These are phyloP conservation scores for Salix suchowensis DNA, from an alignment of 345 rosid species.

Conservation along the genomic window DNA sequence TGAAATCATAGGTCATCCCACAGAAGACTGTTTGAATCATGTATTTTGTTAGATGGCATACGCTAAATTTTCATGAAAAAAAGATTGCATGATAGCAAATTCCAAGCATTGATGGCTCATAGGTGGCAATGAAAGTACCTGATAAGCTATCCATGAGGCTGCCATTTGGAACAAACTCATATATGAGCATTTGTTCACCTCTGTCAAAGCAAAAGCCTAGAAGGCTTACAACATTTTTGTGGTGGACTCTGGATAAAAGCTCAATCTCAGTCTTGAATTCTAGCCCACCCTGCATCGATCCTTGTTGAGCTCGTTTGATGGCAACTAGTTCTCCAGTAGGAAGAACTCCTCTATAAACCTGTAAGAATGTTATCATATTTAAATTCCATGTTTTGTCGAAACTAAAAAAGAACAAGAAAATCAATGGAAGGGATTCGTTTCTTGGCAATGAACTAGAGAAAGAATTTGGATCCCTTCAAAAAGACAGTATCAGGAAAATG, in stretches of 20 bases:
- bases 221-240: slow-evolving; percentile 26
- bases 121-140: slow-evolving; percentile 7
- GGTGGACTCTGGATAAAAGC: slow-evolving; percentile 30
- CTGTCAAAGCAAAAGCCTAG: slow-evolving; percentile 25
- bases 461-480: not conserved
- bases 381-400: not conserved
- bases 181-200: slow-evolving; percentile 29
- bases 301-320: slow-evolving; percentile 27
- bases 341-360: slow-evolving; percentile 31
- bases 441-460: not conserved
- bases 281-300: slow-evolving; percentile 23
- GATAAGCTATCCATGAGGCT: slow-evolving; percentile 22
- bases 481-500: not conserved
- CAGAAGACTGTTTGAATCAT: too few species aligned
- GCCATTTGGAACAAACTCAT: slow-evolving; percentile 27
- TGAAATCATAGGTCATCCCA: too few species aligned
- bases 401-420: too few species aligned
- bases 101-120: not conserved
- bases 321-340: slow-evolving; percentile 22
- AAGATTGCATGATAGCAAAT: not conserved
- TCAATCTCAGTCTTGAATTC: slow-evolving; percentile 33
- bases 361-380: not conserved
- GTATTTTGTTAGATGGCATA: not conserved
- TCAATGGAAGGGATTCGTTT: not conserved
- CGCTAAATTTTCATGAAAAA: not conserved